A percentile compares a stretch with the other conserved stretches of the same genome.
Conservation (phyloP, 2,329 filamentous ascomycete species). For the Pyrenochaeta sp. region DNA sequence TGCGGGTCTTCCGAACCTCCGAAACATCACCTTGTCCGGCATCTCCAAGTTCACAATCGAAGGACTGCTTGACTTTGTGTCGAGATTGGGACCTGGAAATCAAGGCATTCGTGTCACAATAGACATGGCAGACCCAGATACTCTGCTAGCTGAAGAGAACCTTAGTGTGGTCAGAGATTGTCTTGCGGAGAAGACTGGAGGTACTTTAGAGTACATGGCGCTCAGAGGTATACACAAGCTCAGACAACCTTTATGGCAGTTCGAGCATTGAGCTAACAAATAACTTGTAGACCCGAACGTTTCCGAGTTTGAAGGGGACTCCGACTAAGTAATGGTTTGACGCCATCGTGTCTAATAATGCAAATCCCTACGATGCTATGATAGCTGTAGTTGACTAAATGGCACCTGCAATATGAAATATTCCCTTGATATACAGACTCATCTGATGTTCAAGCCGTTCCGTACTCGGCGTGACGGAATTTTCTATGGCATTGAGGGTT, state of each 20-base stretch:
- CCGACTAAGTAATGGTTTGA: slow-evolving; percentile 43
- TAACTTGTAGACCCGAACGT: slow-evolving; percentile 53
- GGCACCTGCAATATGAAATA: no score
- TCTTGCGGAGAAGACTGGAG: slow-evolving; percentile 52
- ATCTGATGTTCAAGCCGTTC: no score
- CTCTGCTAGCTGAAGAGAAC: slow-evolving; percentile 50
- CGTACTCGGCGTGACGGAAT: no score
- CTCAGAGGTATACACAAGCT: slow-evolving; percentile 49
- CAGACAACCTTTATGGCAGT: not conserved
- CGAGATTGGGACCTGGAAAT: slow-evolving; percentile 52
- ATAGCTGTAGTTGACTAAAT: not conserved
- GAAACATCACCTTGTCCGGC: slow-evolving; percentile 63
- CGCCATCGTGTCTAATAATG: no score
- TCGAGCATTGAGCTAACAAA: not conserved
- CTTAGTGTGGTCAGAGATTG: slow-evolving; percentile 49
- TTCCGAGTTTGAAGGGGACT: slow-evolving; percentile 56
- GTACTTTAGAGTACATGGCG: slow-evolving; percentile 55
- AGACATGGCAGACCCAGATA: slow-evolving; percentile 56
- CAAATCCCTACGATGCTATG: no score
- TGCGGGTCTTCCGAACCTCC: slow-evolving; percentile 59
- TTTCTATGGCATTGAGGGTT: no score
- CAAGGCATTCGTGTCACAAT: slow-evolving; percentile 54
- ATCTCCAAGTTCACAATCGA: slow-evolving; percentile 63
- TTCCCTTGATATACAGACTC: no score
- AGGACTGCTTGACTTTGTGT: slow-evolving; percentile 59